Conservation (phyloP, 2,329 filamentous ascomycete species). For the Xylariaceae sp. region DNA sequence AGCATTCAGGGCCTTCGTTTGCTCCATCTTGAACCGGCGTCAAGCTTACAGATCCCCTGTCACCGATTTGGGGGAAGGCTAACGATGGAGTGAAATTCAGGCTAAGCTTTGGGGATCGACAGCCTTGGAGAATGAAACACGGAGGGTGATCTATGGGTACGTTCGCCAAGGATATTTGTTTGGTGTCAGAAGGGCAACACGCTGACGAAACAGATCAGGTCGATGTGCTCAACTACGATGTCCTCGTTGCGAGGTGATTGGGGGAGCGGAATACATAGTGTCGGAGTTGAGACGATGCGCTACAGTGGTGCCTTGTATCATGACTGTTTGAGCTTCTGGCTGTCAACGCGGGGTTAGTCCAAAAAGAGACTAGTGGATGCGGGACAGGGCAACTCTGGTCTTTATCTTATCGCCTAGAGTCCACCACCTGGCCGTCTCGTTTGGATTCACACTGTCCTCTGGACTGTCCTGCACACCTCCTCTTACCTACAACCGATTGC, state of each 20-base stretch:
- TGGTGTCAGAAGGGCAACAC: no score
- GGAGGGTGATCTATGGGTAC: background rate
- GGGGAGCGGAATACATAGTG: no score
- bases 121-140: constrained; percentile 10
- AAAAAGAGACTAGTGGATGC: background rate
- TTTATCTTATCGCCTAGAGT: background rate
- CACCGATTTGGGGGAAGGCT: no score
- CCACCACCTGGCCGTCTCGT: no score
- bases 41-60: no score
- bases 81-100: constrained; percentile 4
- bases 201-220: no score
- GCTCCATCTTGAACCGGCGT: constrained; percentile 55
- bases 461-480: no score
- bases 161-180: background rate
- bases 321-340: background rate
- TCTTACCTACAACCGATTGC: no score
- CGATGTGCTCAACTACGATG: no score
- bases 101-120: constrained; percentile 10
- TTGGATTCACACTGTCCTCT: no score
- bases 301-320: background rate
- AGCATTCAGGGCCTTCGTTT: constrained; percentile 62
- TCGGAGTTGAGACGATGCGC: no score
- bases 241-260: no score
- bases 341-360: background rate
- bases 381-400: background rate